Evolutionary conservation across 1,284 basidiomycete species (phyloP), one percentile per base, ranked within the genome.

Genomic region (Rhodotorula glutinis): DNA sequence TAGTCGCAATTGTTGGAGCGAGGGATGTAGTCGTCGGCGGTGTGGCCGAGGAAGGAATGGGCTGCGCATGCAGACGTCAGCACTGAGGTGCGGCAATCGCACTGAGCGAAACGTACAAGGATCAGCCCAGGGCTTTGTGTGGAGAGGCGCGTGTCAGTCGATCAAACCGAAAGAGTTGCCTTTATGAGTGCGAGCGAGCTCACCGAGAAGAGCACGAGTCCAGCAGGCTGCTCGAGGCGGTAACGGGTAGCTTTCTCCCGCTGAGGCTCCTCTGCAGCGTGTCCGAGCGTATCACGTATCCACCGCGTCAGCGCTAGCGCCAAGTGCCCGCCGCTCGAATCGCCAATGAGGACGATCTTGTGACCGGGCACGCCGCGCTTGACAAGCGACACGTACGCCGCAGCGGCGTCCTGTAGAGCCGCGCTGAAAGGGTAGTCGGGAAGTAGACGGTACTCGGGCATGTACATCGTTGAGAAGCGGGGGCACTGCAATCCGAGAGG

Each of bases 261-360:
- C 5, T 47, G 21, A 10, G 23, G 51, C 27, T 33, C 51, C 25
- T 47, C 53, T 0, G n/a, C 14, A 41, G 44, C 25, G n/a, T n/a
- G n/a, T n/a, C n/a, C n/a, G 27, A 54, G 2, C 25, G 55, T 57
- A 13, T 79, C 79, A 2, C 76, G 71, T 30, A 79, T 54, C 61
- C 78, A 79, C 0, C 78, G 69, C 30, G 76, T 75, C 27, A 79
- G 70, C 1, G 77, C 76, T 10, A 79, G 65, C 0, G 75, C 78
- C 3, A 79, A 63, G 40, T 79, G 78, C 16, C 78, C 79, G 7
- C 79, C 79, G 1, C 79, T 79, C 49, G 74, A 76, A 55, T 80
- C 79, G 40, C 79, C 79, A 0, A 76, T 74, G 19, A 80, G 44
- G 52, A 79, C 70, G 38, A 80, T 74, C 52, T 77, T 72, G 3